Base-by-base conservation (phyloP, 257 asterid species). In the Solanum stenotomum region DNA sequence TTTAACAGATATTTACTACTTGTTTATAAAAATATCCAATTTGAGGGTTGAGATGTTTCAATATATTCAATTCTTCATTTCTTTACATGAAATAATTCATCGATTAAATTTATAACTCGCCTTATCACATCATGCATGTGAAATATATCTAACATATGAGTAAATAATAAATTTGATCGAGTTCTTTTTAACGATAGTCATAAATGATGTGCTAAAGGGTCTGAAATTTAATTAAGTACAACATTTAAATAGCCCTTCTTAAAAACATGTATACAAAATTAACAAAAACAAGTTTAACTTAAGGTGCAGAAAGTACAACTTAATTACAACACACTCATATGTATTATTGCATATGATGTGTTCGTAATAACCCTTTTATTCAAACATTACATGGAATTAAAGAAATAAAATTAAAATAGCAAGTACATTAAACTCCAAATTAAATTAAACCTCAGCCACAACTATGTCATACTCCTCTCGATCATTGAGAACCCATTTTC, bases 401-500 rank as follows among this genome's bases (percentile, higher is more conserved):
- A 15, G 5, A 75, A 75, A 75, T 20, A 35, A 35, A 74, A 74
- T 74, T 33, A 71, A 8, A 16, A 29, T 29, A 31, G n/a, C n/a
- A 9, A 31, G 23, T 56, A 18, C 10, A 16, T 56, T 18, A 56
- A 56, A 72, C 44, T 18, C 37, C 10, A 71, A 74, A 74, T 6
- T 34, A 72, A 74, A 34, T 34, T 74, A 74, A 74, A 74, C 27
- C 8, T 78, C 63, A 3, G 35, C 52, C 14, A 78, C 61, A 22
- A 74, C 6, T 78, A 78, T 12, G 2, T 78, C 84, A 78, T 78
- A 78, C 6, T 85, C 84, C 72, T 93, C 94, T 86, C 88, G 93
- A 88, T 94, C 99, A 88, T 38, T 78, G 89, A 95, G 88, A 42
- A 90, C 72, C 99, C 99, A 96, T 44, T 96, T 88, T 38, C 98